phyloP scores from a whole-genome alignment of 139 green algal species.

The Volvox reticuliferus region DNA sequence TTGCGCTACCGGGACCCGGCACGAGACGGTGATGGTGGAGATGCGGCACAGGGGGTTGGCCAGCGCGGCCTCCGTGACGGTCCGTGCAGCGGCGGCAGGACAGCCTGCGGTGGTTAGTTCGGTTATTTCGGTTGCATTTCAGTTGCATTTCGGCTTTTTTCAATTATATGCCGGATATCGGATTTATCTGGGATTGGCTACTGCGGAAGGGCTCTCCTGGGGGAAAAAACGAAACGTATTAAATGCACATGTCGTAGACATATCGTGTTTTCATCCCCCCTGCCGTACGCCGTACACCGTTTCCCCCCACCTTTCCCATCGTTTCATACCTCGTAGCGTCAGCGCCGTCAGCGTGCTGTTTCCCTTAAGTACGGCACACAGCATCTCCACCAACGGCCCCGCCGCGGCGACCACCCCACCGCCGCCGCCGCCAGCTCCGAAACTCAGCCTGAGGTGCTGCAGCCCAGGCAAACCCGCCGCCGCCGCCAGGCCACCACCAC shows the following conservation, averaged over 20 bases:
- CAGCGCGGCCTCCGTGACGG: slow-evolving; percentile 18
- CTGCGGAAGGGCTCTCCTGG: too few relatives aligned
- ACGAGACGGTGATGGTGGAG: slow-evolving; percentile 23
- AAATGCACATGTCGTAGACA: too few relatives aligned
- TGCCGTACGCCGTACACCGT: too few relatives aligned
- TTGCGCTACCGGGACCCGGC: background rate
- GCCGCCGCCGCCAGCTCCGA: background rate
- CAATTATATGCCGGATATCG: too few relatives aligned
- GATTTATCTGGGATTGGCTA: too few relatives aligned
- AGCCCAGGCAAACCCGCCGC: background rate
- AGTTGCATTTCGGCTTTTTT: too few relatives aligned
- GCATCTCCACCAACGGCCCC: slow-evolving; percentile 27
- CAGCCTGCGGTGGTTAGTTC: background rate
- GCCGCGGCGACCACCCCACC: background rate
- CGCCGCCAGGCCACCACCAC: background rate
- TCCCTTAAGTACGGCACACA: slow-evolving; percentile 30
- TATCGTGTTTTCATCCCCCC: too few relatives aligned
- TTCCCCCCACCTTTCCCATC: too few relatives aligned
- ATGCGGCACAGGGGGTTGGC: slow-evolving; percentile 13
- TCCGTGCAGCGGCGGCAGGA: slow-evolving; percentile 9
- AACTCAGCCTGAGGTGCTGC: slow-evolving; percentile 29
- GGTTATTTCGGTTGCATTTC: too few relatives aligned
- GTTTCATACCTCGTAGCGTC: slow-evolving; percentile 37
- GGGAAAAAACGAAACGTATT: too few relatives aligned
- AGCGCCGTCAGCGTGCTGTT: slow-evolving; percentile 57